These are phyloP conservation scores for Vinca major DNA, from an alignment of 305 asterid genomes.

Conservation along the genomic window DNA sequence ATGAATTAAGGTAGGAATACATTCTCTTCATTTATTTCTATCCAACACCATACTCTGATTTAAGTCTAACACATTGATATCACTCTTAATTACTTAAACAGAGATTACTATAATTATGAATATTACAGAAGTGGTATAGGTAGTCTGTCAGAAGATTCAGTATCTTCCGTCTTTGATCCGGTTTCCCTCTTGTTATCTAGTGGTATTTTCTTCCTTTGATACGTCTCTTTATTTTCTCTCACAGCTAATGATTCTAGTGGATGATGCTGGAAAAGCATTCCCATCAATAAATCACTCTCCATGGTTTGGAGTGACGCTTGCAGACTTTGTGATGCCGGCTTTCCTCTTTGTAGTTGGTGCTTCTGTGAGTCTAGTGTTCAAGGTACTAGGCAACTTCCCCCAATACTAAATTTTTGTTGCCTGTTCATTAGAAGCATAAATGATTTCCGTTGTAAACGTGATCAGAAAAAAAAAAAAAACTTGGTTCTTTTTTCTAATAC, in stretches of 20 bases:
- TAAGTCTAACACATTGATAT: too few relatives aligned
- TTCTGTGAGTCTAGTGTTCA: constrained; percentile 61
- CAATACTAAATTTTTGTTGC: not conserved
- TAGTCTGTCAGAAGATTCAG: too few relatives aligned
- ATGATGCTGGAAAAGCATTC: constrained; percentile 83
- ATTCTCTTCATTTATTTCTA: too few relatives aligned
- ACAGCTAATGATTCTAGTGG: constrained; percentile 86
- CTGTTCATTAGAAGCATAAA: not conserved
- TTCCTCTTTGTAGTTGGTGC: constrained; percentile 80
- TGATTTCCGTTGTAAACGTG: not conserved
- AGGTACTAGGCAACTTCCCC: constrained; percentile 33
- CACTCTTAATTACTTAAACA: too few relatives aligned
- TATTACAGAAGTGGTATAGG: too few relatives aligned
- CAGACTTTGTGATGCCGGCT: constrained; percentile 93
- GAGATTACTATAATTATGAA: too few relatives aligned
- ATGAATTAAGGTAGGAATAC: too few relatives aligned
- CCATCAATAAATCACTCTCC: constrained; percentile 83
- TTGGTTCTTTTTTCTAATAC: constrained; percentile 20
- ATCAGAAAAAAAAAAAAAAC: not conserved
- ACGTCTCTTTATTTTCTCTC: not conserved
- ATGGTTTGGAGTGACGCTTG: constrained; percentile 85
- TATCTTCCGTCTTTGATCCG: too few relatives aligned
- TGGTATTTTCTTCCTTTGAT: not conserved
- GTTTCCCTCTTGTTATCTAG: not conserved
- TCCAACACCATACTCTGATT: too few relatives aligned